Evolutionary conservation across 345 rosid species (phyloP), one percentile per base, ranked within the genome.

Genomic region (Moricandia arvensis): DNA sequence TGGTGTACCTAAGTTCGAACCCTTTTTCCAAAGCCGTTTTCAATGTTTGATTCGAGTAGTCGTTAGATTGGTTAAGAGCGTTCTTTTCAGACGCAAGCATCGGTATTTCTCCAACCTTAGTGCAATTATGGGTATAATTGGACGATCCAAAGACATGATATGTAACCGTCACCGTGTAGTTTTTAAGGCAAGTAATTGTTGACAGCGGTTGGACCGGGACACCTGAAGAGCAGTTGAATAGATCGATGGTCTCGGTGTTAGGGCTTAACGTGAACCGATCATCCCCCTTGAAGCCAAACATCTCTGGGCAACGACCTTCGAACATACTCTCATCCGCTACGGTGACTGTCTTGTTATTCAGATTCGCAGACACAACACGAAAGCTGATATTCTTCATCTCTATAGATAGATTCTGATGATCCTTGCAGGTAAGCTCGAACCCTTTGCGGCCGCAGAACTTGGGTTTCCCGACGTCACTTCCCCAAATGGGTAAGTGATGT

Each of bases 401-500:
- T 0, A 86, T 12, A 15, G 54, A 38, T n/a, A 43, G 33, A 29
- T 0, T 9, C 21, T 43, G 16, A 5, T 41, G 7, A 0, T 16
- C 63, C 33, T 26, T 6, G 59, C 91, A 86, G 0, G 3, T 16
- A 21, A 91, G 82, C 47, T 80, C 0, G 67, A 85, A 91, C 0
- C 43, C 66, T 13, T 3, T 5, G 75, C n/a, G n/a, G 4, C 93
- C 91, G 21, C 93, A 91, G 16, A 0, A 3, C 3, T 35, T 31
- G 9, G 77, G 75, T 26, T 84, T 78, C 0, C 3, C 1, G 29
- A 27, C 21, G 15, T n/a, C 7, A 11, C 2, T 0, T 0, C 89
- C 82, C 90, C 86, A 86, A 89, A 89, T 18, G 93, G 97, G 72
- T 87, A 89, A 0, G 70, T 12, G 5, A 34, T 58, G 66, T 64